Percentiles rank a stretch among this genome's conserved stretches.
These are phyloP conservation scores for Myxozyma melibiosi DNA, from an alignment of 805 yeast species.

Conservation along the genomic window DNA sequence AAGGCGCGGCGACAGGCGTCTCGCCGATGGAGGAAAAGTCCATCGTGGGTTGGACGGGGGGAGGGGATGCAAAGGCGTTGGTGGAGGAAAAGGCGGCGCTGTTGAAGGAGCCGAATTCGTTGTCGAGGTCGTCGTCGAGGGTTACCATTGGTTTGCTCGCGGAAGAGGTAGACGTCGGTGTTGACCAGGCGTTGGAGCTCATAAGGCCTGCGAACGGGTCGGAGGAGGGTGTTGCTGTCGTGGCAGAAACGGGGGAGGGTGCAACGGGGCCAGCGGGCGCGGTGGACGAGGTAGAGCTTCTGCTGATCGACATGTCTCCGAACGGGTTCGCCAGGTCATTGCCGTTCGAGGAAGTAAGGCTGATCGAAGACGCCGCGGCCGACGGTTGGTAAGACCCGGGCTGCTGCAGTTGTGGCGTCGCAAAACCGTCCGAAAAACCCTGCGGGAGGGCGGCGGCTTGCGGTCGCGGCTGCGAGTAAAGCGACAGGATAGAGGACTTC, in stretches of 20 bases:
- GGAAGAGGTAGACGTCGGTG: slow-evolving; percentile 4
- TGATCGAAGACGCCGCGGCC: not conserved
- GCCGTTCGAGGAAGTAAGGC: slow-evolving; percentile 1
- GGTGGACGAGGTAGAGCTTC: not conserved
- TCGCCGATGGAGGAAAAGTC: slow-evolving; percentile 15
- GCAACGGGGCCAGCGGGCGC: slow-evolving; percentile 1
- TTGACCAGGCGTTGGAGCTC: slow-evolving; percentile 24
- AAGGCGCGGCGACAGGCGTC: slow-evolving; percentile 14
- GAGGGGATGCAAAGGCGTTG: slow-evolving; percentile 7
- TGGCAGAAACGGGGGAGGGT: slow-evolving; percentile 1
- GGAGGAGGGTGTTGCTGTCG: slow-evolving; percentile 1
- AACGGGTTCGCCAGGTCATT: slow-evolving; percentile 24
- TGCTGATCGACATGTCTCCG: slow-evolving; percentile 21
- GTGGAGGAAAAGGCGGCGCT: slow-evolving; percentile 16
- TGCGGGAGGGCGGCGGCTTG: slow-evolving; percentile 29
- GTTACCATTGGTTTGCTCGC: slow-evolving; percentile 15
- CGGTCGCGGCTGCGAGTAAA: slow-evolving; percentile 69
- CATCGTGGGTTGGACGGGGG: slow-evolving; percentile 11
- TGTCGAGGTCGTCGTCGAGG: slow-evolving; percentile 22
- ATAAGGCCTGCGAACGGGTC: slow-evolving; percentile 26
- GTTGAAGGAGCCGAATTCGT: slow-evolving; percentile 21
- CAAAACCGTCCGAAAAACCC: slow-evolving; percentile 19
- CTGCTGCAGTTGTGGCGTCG: slow-evolving; percentile 11
- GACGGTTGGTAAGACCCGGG: slow-evolving; percentile 4
- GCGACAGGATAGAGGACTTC: slow-evolving; percentile 86